phyloP scores from a whole-genome alignment of 768 basidiomycete species.

The Hypholoma sublateritium region DNA sequence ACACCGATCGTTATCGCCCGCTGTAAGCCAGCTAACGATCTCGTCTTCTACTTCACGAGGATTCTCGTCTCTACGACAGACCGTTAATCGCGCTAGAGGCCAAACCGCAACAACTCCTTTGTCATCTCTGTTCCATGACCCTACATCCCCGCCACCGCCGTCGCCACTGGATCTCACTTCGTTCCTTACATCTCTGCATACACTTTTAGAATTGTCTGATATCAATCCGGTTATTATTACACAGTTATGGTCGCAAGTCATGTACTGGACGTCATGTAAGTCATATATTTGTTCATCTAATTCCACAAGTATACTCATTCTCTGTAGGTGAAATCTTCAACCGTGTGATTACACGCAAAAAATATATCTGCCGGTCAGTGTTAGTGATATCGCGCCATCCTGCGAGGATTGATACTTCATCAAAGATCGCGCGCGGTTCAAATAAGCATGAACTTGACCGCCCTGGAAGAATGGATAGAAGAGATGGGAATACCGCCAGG shows the following conservation, averaged over 20 bases:
- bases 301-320: background rate
- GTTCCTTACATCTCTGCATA: slow-evolving; percentile 84
- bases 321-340: slow-evolving; percentile 79
- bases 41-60: slow-evolving; percentile 48
- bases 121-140: slow-evolving; percentile 49
- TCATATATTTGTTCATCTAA: slow-evolving; percentile 28
- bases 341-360: slow-evolving; percentile 85
- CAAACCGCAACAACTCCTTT: slow-evolving; percentile 45
- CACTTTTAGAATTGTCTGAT: slow-evolving; percentile 80
- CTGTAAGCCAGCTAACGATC: slow-evolving; percentile 39
- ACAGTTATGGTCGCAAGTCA: slow-evolving; percentile 96
- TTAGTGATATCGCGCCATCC: background rate
- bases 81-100: slow-evolving; percentile 53
- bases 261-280: slow-evolving; percentile 94
- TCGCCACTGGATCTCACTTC: slow-evolving; percentile 63
- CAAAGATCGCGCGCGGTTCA: slow-evolving; percentile 81
- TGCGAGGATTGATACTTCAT: background rate
- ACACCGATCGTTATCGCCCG: slow-evolving; percentile 53
- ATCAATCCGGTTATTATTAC: slow-evolving; percentile 86
- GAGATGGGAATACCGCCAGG: slow-evolving; percentile 77
- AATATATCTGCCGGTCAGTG: slow-evolving; percentile 83
- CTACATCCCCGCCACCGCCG: slow-evolving; percentile 30
- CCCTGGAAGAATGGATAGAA: slow-evolving; percentile 90
- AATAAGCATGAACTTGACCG: slow-evolving; percentile 82
- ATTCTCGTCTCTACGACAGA: slow-evolving; percentile 70